Conservation (phyloP, 345 rosid genomes). For the Geranium brycei region DNA sequence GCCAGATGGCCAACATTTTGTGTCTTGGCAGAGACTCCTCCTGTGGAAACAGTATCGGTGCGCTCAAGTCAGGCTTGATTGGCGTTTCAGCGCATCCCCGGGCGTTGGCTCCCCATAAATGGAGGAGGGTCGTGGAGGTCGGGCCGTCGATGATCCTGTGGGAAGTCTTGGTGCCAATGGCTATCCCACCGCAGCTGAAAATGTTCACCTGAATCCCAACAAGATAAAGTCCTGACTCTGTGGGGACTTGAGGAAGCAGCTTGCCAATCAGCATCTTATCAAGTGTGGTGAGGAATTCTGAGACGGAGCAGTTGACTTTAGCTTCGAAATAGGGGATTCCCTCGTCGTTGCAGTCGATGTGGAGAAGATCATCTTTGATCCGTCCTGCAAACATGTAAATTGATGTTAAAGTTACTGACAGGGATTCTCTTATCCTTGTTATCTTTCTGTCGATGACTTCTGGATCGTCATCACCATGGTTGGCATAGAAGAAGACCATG, state of each 20-base stretch:
- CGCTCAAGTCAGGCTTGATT: slow-evolving; percentile 18
- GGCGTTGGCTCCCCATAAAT: slow-evolving; percentile 24
- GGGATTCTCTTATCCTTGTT: slow-evolving; percentile 6
- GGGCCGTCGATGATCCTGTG: slow-evolving; percentile 38
- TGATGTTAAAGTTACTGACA: slow-evolving; percentile 13
- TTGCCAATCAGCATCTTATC: background rate
- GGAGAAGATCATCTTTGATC: slow-evolving; percentile 9
- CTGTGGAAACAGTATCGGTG: slow-evolving; percentile 22
- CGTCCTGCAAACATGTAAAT: slow-evolving; percentile 20
- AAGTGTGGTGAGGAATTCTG: slow-evolving; percentile 11
- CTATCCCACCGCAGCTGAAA: slow-evolving; percentile 33
- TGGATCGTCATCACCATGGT: background rate
- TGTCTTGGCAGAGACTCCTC: background rate
- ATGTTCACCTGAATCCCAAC: slow-evolving; percentile 13
- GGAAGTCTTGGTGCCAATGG: slow-evolving; percentile 22
- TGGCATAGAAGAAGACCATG: slow-evolving; percentile 13
- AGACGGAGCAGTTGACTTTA: slow-evolving; percentile 6
- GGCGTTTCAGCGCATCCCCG: slow-evolving; percentile 6
- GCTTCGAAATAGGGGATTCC: slow-evolving; percentile 14
- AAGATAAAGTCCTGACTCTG: background rate
- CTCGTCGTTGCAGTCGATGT: slow-evolving; percentile 19
- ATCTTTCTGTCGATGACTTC: background rate
- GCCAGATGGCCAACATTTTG: background rate
- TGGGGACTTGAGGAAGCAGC: slow-evolving; percentile 11
- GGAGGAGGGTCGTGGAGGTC: slow-evolving; percentile 25